These are phyloP conservation scores for Lyophyllum atratum DNA, from an alignment of 768 basidiomycete genomes.

Conservation along the genomic window DNA sequence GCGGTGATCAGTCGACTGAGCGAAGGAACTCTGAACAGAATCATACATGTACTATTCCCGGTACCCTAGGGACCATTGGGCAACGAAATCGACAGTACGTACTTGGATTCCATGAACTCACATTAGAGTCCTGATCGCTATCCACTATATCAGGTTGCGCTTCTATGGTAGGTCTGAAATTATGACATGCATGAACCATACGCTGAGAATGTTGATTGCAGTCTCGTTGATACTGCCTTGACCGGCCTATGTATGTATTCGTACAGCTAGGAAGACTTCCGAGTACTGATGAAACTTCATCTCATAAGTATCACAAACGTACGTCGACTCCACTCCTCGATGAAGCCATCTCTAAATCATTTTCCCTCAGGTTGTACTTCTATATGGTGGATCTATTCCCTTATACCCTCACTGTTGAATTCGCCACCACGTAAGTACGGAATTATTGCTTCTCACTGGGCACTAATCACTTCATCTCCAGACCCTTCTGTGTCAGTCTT, in stretches of 20 bases:
- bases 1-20: not conserved
- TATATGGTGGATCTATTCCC: slow-evolving; percentile 20
- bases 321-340: not conserved
- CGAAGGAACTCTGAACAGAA: slow-evolving; percentile 10
- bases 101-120: not conserved
- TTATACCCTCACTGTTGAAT: slow-evolving; percentile 15
- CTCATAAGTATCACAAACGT: slow-evolving; percentile 17
- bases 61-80: slow-evolving; percentile 17
- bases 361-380: slow-evolving; percentile 11
- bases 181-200: not conserved
- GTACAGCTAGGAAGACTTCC: not conserved
- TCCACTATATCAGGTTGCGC: not conserved
- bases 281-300: not conserved
- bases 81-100: slow-evolving; percentile 10
- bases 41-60: slow-evolving; percentile 21
- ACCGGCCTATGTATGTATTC: slow-evolving; percentile 13
- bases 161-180: too few species aligned
- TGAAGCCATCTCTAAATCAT: not conserved
- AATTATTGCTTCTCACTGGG: not conserved
- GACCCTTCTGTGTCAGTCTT: slow-evolving; percentile 14
- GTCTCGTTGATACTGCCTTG: slow-evolving; percentile 14
- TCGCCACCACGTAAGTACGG: slow-evolving; percentile 14
- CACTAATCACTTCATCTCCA: not conserved
- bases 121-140: not conserved
- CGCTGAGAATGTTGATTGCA: not conserved